Evolutionary conservation across 2,329 filamentous ascomycete genomes (phyloP).

Genomic region (Penicillium sp.): DNA sequence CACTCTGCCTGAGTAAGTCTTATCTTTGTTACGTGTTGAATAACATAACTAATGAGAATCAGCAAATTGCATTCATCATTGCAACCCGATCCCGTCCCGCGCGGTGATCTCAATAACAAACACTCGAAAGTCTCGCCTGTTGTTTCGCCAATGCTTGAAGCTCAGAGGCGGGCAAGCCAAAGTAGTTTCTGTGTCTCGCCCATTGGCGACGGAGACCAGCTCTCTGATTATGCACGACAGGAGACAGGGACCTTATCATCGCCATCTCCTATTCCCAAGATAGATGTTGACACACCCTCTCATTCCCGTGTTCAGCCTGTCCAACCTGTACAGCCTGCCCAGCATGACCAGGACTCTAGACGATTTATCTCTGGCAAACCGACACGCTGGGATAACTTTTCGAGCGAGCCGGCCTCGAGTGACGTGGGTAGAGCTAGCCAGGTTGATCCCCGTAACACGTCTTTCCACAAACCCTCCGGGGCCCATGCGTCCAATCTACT

Average conservation of each 20-base stretch:
- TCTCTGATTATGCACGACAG: slow-evolving; percentile 3
- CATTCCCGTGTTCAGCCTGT: slow-evolving; percentile 1
- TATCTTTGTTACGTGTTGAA: background rate
- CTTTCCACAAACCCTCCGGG: slow-evolving; percentile 26
- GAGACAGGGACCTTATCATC: slow-evolving; percentile 4
- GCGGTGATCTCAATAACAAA: slow-evolving; percentile 1
- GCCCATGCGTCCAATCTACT: slow-evolving; percentile 29
- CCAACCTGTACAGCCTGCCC: background rate
- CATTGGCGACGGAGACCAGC: slow-evolving; percentile 11
- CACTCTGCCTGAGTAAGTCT: slow-evolving; percentile 23
- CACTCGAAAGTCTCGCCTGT: slow-evolving; percentile 16
- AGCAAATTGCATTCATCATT: slow-evolving; percentile 11
- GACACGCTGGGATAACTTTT: slow-evolving; percentile 61
- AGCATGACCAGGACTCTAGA: slow-evolving; percentile 5
- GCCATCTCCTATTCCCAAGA: slow-evolving; percentile 2
- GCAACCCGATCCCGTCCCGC: background rate
- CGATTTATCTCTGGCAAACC: slow-evolving; percentile 14
- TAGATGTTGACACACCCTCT: background rate
- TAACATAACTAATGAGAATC: background rate
- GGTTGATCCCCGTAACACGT: slow-evolving; percentile 49
- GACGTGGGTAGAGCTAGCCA: slow-evolving; percentile 55
- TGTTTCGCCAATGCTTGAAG: slow-evolving; percentile 9
- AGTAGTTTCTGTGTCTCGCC: slow-evolving; percentile 22
- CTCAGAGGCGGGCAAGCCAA: slow-evolving; percentile 11
- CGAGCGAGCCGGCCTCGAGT: slow-evolving; percentile 62